Conservation (phyloP, 2,329 filamentous ascomycete species). For the Didymella exigua region DNA sequence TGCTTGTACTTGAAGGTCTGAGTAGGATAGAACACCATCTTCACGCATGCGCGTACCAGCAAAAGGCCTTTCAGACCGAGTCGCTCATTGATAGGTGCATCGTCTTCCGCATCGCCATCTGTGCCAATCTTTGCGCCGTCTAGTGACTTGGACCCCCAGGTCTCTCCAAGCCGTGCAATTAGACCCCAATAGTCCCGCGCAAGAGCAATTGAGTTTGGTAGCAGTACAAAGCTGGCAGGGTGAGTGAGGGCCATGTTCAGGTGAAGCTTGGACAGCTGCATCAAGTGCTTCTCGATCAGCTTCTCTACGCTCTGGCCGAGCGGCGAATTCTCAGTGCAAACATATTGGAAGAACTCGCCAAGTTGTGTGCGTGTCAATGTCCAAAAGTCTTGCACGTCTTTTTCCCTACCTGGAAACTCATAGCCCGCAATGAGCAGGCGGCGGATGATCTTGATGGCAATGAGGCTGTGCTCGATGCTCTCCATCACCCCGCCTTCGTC, state of each 20-base stretch:
- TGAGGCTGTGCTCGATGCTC: conserved; percentile 76
- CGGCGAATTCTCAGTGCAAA: conserved; percentile 62
- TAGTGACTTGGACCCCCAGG: conserved; percentile 63
- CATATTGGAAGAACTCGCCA: conserved; percentile 71
- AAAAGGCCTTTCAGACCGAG: conserved; percentile 83
- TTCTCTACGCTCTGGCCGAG: conserved; percentile 60
- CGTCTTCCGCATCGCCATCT: conserved; percentile 55
- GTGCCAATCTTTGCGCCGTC: conserved; percentile 50
- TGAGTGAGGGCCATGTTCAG: conserved; percentile 81
- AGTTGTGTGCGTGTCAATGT: conserved; percentile 74
- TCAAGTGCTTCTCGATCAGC: conserved; percentile 79
- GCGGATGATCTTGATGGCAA: conserved; percentile 78
- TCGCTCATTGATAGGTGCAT: conserved; percentile 71
- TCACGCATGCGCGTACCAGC: conserved; percentile 79
- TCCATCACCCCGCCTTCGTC: conserved; percentile 65
- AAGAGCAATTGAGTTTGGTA: conserved; percentile 79
- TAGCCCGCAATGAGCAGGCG: conserved; percentile 81
- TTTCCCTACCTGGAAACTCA: conserved; percentile 79
- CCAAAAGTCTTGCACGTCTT: conserved; percentile 81
- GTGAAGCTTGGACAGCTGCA: conserved; percentile 92
- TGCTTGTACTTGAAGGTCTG: conserved; percentile 85
- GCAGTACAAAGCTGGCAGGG: conserved; percentile 78
- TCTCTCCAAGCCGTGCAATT: conserved; percentile 75
- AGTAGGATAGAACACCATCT: conserved; percentile 79
- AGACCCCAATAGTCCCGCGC: conserved; percentile 86